Percentiles rank a stretch among this genome's conserved stretches.
These are phyloP conservation scores for Aspergillus sp. DNA, from an alignment of 2,329 filamentous ascomycete genomes.

Conservation along the genomic window DNA sequence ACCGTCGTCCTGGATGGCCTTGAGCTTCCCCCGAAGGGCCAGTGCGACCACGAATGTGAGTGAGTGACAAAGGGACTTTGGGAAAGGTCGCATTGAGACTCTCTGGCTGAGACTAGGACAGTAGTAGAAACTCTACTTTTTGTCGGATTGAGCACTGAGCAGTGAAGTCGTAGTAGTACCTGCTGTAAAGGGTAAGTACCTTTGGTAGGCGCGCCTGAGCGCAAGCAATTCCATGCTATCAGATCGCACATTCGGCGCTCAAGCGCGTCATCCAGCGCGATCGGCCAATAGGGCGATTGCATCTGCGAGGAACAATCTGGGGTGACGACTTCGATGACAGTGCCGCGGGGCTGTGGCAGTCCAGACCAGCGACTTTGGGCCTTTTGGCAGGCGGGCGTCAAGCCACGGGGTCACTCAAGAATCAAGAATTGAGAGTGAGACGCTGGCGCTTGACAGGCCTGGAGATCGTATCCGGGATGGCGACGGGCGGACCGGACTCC, in stretches of 20 bases:
- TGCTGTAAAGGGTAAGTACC: slow-evolving; percentile 1
- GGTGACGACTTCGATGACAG: background rate
- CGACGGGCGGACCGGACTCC: slow-evolving; percentile 21
- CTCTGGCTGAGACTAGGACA: too few species aligned
- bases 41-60: background rate
- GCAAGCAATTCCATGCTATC: background rate
- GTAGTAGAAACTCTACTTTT: background rate
- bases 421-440: background rate
- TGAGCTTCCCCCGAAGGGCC: slow-evolving; percentile 6
- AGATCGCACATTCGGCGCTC: slow-evolving; percentile 11
- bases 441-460: slow-evolving; percentile 11
- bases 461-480: slow-evolving; percentile 15
- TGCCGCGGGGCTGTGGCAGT: background rate
- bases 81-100: background rate
- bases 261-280: slow-evolving; percentile 9
- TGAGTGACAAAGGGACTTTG: background rate
- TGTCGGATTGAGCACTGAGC: background rate
- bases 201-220: slow-evolving; percentile 8
- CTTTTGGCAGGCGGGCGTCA: background rate
- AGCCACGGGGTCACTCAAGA: background rate
- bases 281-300: slow-evolving; percentile 15
- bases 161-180: background rate
- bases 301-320: background rate
- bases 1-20: slow-evolving; percentile 2
- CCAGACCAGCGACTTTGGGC: slow-evolving; percentile 11